Conservation (phyloP, 2,329 filamentous ascomycete genomes). For the Botryotinia globosa region DNA sequence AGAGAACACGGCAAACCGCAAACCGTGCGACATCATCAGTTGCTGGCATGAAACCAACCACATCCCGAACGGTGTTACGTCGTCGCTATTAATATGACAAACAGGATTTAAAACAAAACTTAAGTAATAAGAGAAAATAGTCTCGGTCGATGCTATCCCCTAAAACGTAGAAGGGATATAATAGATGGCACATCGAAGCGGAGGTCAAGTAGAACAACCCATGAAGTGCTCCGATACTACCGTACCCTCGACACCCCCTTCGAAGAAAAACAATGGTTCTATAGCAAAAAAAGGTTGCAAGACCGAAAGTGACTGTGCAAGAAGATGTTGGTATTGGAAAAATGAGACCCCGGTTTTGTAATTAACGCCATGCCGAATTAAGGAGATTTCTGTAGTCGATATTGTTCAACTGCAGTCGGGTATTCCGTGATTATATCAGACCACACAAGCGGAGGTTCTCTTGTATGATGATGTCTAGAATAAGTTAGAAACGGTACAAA, state of each 20-base stretch:
- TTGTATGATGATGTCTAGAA: slow-evolving; percentile 96
- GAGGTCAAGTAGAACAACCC: slow-evolving; percentile 19
- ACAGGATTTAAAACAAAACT: slow-evolving; percentile 19
- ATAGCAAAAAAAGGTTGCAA: slow-evolving; percentile 28
- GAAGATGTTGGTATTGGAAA: slow-evolving; percentile 36
- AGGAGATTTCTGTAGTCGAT: slow-evolving; percentile 24
- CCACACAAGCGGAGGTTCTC: slow-evolving; percentile 97
- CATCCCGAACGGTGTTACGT: slow-evolving; percentile 19
- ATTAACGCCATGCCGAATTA: slow-evolving; percentile 37
- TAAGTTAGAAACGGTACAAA: slow-evolving; percentile 43
- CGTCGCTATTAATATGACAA: slow-evolving; percentile 31
- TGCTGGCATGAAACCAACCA: slow-evolving; percentile 16
- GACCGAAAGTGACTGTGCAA: slow-evolving; percentile 23
- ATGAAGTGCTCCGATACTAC: slow-evolving; percentile 10
- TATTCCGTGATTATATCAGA: slow-evolving; percentile 66
- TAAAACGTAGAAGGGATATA: slow-evolving; percentile 21
- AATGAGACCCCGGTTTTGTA: slow-evolving; percentile 35
- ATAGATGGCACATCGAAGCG: slow-evolving; percentile 34
- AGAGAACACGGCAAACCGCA: slow-evolving; percentile 9
- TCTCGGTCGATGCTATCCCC: slow-evolving; percentile 4
- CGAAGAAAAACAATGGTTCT: slow-evolving; percentile 26
- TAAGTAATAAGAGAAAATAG: slow-evolving; percentile 18
- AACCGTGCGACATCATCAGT: slow-evolving; percentile 19
- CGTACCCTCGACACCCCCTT: slow-evolving; percentile 6
- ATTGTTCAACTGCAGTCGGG: slow-evolving; percentile 6